Percentiles rank a stretch among this genome's conserved stretches.
phyloP scores from a whole-genome alignment of 371 early-diverging fungal genomes.

The Rhizopus microsporus region DNA sequence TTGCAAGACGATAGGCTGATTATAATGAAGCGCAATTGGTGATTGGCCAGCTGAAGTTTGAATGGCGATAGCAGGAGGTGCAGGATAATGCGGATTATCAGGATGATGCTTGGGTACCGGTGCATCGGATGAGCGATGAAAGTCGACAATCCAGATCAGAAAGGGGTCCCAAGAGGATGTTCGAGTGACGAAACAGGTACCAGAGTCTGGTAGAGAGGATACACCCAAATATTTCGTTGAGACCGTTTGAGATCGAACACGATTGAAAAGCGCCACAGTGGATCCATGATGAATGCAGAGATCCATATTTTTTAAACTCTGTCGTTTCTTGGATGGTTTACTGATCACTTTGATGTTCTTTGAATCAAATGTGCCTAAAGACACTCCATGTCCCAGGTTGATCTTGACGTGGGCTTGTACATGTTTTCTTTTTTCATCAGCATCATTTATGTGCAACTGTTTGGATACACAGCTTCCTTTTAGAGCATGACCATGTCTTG shows the following conservation, averaged over 20 bases:
- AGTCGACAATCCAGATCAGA: constrained; percentile 85
- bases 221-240: constrained; percentile 86
- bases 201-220: constrained; percentile 38
- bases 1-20: constrained; percentile 81
- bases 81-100: constrained; percentile 61
- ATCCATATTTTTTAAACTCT: constrained; percentile 84
- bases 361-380: constrained; percentile 69
- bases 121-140: constrained; percentile 48
- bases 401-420: constrained; percentile 75
- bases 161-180: constrained; percentile 86
- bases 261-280: constrained; percentile 81
- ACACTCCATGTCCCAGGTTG: constrained; percentile 60
- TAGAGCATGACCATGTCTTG: constrained; percentile 33
- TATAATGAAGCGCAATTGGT: constrained; percentile 79
- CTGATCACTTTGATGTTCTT: constrained; percentile 85
- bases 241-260: constrained; percentile 84
- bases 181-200: constrained; percentile 78
- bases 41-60: constrained; percentile 66
- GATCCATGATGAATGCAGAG: constrained; percentile 85
- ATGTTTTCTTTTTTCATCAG: constrained; percentile 79
- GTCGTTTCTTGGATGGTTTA: constrained; percentile 86
- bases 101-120: constrained; percentile 46
- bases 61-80: constrained; percentile 78
- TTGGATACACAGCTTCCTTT: constrained; percentile 79
- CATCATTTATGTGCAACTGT: constrained; percentile 82